These are phyloP conservation scores for Trichothecium sympodiale DNA, from an alignment of 2,329 filamentous ascomycete genomes.

Conservation along the genomic window DNA sequence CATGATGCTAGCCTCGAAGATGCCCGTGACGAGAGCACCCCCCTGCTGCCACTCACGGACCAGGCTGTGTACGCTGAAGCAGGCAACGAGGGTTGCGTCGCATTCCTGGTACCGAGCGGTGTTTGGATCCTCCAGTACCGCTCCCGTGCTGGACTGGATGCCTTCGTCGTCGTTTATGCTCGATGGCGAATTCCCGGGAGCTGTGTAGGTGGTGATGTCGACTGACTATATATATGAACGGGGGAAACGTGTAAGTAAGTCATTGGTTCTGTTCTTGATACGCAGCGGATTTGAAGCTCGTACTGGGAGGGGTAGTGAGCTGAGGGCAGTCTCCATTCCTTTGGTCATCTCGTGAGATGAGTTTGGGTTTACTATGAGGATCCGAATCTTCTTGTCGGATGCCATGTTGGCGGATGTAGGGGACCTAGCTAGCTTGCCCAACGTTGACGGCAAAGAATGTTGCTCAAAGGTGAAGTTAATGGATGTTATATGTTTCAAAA, in stretches of 20 bases:
- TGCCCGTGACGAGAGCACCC: conserved; percentile 40
- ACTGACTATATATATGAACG: conserved; percentile 29
- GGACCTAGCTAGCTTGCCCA: not conserved
- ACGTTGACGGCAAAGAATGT: too few species aligned
- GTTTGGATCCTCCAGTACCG: conserved; percentile 47
- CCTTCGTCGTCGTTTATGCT: conserved; percentile 72
- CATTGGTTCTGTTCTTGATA: not conserved
- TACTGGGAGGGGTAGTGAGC: too few species aligned
- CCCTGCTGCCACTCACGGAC: conserved; percentile 30
- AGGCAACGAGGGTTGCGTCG: conserved; percentile 77
- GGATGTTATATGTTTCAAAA: not conserved
- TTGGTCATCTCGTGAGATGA: conserved; percentile 63
- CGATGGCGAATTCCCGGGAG: conserved; percentile 46
- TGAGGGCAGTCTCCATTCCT: conserved; percentile 42
- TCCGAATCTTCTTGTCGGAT: conserved; percentile 16
- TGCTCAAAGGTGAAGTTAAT: too few species aligned
- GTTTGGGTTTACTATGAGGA: conserved; percentile 73
- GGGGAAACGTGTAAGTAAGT: not conserved
- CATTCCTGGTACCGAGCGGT: conserved; percentile 31
- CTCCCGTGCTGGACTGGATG: conserved; percentile 49
- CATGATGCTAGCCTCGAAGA: conserved; percentile 75
- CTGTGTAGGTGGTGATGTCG: conserved; percentile 54
- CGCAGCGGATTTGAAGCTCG: not conserved
- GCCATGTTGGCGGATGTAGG: not conserved
- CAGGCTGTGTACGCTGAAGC: conserved; percentile 76